Evolutionary conservation across 768 basidiomycete genomes (phyloP).

Genomic region (Psilocybe subaeruginosa): DNA sequence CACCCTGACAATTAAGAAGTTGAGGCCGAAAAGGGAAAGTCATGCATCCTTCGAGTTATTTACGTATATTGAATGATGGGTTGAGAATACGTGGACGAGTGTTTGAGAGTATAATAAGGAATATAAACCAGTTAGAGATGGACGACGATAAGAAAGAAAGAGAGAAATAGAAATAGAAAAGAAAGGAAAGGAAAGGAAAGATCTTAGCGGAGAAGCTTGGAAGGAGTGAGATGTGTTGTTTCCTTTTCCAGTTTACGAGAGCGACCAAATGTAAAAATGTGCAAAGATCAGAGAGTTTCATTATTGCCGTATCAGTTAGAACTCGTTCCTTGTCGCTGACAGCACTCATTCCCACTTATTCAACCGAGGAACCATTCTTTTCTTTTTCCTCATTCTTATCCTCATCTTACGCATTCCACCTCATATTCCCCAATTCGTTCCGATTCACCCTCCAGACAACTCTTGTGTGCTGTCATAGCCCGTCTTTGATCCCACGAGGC

Average conservation of each 20-base stretch:
- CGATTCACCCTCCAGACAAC: slow-evolving; percentile 7
- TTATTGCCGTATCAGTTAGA: slow-evolving; percentile 28
- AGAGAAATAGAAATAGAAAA: background rate
- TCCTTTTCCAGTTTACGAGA: slow-evolving; percentile 31
- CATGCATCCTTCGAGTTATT: slow-evolving; percentile 22
- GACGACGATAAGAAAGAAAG: background rate
- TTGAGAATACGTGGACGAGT: slow-evolving; percentile 13
- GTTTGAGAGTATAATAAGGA: background rate
- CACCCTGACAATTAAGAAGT: slow-evolving; percentile 51
- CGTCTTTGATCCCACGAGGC: slow-evolving; percentile 40
- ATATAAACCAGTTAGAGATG: background rate
- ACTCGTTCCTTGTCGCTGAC: slow-evolving; percentile 29
- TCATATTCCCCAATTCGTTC: slow-evolving; percentile 11
- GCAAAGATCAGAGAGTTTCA: slow-evolving; percentile 30
- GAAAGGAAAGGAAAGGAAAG: background rate
- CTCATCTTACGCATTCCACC: slow-evolving; percentile 8
- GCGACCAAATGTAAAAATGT: slow-evolving; percentile 29
- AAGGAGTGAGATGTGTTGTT: slow-evolving; percentile 22
- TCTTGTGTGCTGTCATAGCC: slow-evolving; percentile 27
- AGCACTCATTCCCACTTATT: slow-evolving; percentile 29
- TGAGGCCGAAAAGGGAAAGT: slow-evolving; percentile 9
- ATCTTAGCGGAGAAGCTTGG: slow-evolving; percentile 14
- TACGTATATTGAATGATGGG: slow-evolving; percentile 25
- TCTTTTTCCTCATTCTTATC: slow-evolving; percentile 15
- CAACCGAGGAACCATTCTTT: slow-evolving; percentile 21